Percentiles rank a stretch among this genome's conserved stretches.
phyloP scores from a whole-genome alignment of 371 early-diverging fungal genomes.

The Nematocida parisii region DNA sequence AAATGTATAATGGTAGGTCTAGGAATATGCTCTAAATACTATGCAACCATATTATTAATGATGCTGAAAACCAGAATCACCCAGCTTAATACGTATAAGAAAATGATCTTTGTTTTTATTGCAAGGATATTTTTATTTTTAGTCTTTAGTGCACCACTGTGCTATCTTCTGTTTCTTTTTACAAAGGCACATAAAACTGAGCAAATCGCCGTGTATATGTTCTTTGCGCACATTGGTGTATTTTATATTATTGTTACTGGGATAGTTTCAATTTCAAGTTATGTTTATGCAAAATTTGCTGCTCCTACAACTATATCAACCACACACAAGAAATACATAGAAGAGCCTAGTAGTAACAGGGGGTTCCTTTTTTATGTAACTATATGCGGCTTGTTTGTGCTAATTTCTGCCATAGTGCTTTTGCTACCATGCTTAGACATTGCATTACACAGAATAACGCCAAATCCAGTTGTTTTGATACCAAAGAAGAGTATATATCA shows the following conservation, averaged over 20 bases:
- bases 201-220: neutral
- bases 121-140: neutral
- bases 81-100: neutral
- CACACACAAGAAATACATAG: neutral
- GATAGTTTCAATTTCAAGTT: neutral
- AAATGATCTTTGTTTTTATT: neutral
- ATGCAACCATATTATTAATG: neutral
- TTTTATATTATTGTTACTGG: neutral
- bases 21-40: neutral
- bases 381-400: neutral
- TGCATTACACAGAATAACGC: conserved; percentile 7
- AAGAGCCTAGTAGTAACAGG: neutral
- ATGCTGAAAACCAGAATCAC: neutral
- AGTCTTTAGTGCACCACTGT: neutral
- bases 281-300: neutral
- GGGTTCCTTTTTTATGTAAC: neutral
- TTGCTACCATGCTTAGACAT: neutral
- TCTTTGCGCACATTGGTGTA: neutral
- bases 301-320: neutral
- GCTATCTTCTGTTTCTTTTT: neutral
- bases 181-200: too few species aligned
- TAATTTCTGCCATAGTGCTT: neutral
- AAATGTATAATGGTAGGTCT: neutral
- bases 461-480: too few species aligned
- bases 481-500: too few species aligned